These are phyloP conservation scores for Hypoxylon sp. DNA, from an alignment of 2,329 filamentous ascomycete genomes.

Conservation along the genomic window DNA sequence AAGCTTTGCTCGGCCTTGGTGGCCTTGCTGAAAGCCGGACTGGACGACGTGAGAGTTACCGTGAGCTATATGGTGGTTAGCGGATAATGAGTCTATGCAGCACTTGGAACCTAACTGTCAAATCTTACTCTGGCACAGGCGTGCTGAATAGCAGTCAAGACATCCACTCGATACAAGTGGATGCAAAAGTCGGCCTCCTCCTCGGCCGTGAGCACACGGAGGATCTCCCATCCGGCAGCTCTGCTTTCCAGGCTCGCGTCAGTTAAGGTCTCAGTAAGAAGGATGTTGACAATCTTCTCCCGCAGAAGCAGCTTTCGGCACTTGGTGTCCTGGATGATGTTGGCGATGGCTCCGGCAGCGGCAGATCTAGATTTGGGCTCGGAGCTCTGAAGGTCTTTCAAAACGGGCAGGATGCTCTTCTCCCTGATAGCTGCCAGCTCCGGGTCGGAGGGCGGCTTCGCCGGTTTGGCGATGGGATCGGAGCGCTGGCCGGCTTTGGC, in stretches of 20 bases:
- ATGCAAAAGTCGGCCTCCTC: conserved; percentile 73
- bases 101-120: neutral
- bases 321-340: conserved; percentile 67
- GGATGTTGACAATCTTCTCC: conserved; percentile 69
- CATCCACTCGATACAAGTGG: conserved; percentile 68
- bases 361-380: conserved; percentile 66
- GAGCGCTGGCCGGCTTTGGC: conserved; percentile 57
- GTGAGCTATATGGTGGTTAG: conserved; percentile 48
- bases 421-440: conserved; percentile 70
- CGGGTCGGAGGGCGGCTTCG: conserved; percentile 69
- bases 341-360: conserved; percentile 67
- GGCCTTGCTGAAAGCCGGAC: conserved; percentile 55
- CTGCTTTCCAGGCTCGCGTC: conserved; percentile 69
- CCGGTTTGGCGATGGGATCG: conserved; percentile 63
- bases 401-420: conserved; percentile 67
- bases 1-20: conserved; percentile 62
- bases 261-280: conserved; percentile 70
- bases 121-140: conserved; percentile 60
- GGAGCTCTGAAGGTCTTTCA: conserved; percentile 66
- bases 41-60: conserved; percentile 52
- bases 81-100: neutral
- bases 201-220: conserved; percentile 66
- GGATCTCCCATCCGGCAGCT: conserved; percentile 72
- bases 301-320: conserved; percentile 71
- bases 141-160: conserved; percentile 67